Conservation (phyloP, 768 basidiomycete genomes). For the Leccinum sublutescens region DNA sequence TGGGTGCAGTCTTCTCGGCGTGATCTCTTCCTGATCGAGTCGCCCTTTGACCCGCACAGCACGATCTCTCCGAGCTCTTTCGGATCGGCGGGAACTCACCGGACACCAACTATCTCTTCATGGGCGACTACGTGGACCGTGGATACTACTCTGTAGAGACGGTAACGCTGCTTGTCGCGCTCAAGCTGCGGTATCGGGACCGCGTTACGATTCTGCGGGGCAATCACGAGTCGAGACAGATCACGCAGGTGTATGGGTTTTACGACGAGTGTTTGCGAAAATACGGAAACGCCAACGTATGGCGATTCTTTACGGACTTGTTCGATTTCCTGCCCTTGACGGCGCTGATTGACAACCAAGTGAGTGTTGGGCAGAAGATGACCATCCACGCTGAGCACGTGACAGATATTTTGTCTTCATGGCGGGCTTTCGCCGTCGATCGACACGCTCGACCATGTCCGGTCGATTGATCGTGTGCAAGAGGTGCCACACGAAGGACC, state of each 20-base stretch:
- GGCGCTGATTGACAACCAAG: slow-evolving; percentile 98
- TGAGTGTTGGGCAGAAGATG: slow-evolving; percentile 44
- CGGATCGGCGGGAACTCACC: slow-evolving; percentile 98
- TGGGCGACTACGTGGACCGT: slow-evolving; percentile 99
- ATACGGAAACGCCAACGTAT: slow-evolving; percentile 99
- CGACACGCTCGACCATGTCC: slow-evolving; percentile 99
- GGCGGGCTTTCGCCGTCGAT: slow-evolving; percentile 98
- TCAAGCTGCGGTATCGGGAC: slow-evolving; percentile 97
- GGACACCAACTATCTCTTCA: slow-evolving; percentile 99
- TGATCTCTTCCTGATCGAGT: slow-evolving; percentile 27
- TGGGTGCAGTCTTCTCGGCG: slow-evolving; percentile 49
- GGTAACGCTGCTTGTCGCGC: slow-evolving; percentile 92
- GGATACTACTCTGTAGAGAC: slow-evolving; percentile 99
- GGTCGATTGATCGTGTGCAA: slow-evolving; percentile 97
- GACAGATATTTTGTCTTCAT: slow-evolving; percentile 96
- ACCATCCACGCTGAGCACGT: slow-evolving; percentile 8
- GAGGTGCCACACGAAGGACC: slow-evolving; percentile 99
- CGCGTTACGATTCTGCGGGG: slow-evolving; percentile 97
- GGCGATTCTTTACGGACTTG: slow-evolving; percentile 98
- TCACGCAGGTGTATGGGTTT: slow-evolving; percentile 99
- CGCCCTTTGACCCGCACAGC: slow-evolving; percentile 50
- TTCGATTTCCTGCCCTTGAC: slow-evolving; percentile 98
- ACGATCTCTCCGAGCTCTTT: slow-evolving; percentile 98
- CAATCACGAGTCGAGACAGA: slow-evolving; percentile 98
- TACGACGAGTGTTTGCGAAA: slow-evolving; percentile 99